Evolutionary conservation across 108 stramenopile genomes (phyloP), one percentile per base, ranked within the genome.

Genomic region (Heterococcus sp.): DNA sequence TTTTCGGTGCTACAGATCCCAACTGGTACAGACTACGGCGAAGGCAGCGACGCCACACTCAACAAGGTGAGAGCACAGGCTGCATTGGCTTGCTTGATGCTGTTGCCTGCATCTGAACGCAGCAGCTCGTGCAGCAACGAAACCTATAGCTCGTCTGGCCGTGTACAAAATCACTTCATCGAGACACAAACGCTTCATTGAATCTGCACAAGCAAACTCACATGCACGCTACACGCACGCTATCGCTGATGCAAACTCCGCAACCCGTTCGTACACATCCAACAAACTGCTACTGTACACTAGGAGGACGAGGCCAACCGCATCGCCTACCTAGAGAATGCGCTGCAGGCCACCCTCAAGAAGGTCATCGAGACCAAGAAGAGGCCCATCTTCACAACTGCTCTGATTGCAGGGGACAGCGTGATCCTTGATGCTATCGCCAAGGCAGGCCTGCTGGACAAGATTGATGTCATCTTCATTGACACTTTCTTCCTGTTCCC

Each of bases 401-500:
- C 87, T 14, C 75, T 86, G 26, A 87, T 87, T 32, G 87, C 87
- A 26, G 87, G 87, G 5, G 87, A 87, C 70, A 79, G 82, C 38
- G 87, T 87, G 14, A 84, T 87, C 75, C 85, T 87, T n/a, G 87
- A 87, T 65, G 87, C 86, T 64, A 86, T 87, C 71, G 86, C 85
- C 40, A 87, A 87, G 83, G 86, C 85, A n/a, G 85, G 86, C 38
- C 83, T 86, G 3, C 38, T 87, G 38, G 78, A 85, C 85, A 87
- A 85, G 77, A 79, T 85, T 65, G 71, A 79, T 37, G 66, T 85
- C 31, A 71, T 79, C 28, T 85, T 85, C 72, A 73, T 97, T 67
- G 96, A 97, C 84, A 97, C 96, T 40, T 97, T 94, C 89, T 94
- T 94, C 81, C 91, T 97, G 34, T 97, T 97, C 90, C 94, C 94